These are phyloP conservation scores for Suillus occidentalis DNA, from an alignment of 768 basidiomycete species.

Conservation along the genomic window DNA sequence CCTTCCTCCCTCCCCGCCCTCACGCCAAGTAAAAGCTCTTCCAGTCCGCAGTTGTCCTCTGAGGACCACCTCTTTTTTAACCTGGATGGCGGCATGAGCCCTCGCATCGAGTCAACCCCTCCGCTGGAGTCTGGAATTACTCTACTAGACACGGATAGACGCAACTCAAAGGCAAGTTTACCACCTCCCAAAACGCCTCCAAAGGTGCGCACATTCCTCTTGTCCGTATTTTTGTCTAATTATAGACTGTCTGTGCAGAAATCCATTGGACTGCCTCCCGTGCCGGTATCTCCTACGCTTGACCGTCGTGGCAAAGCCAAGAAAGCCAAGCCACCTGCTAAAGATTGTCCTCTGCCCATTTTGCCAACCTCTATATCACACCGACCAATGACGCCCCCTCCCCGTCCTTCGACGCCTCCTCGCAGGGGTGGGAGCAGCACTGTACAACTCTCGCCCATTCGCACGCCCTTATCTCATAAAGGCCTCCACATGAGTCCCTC, in stretches of 20 bases:
- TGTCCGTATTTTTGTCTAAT: not conserved
- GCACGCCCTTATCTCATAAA: conserved; percentile 69
- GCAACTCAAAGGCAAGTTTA: conserved; percentile 19
- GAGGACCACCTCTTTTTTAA: conserved; percentile 22
- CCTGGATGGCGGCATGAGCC: conserved; percentile 10
- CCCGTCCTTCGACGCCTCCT: conserved; percentile 41
- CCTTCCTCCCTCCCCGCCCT: conserved; percentile 56
- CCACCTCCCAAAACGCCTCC: conserved; percentile 28
- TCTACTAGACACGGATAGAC: conserved; percentile 11
- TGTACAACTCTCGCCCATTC: conserved; percentile 53
- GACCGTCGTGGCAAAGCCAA: conserved; percentile 32
- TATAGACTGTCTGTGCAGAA: conserved; percentile 27
- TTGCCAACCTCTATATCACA: conserved; percentile 22
- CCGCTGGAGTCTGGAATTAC: conserved; percentile 14
- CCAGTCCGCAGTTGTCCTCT: conserved; percentile 52
- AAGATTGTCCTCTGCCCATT: conserved; percentile 22
- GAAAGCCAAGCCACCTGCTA: conserved; percentile 17
- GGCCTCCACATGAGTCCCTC: conserved; percentile 72
- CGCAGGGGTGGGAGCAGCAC: conserved; percentile 24
- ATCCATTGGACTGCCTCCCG: conserved; percentile 38
- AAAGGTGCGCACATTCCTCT: conserved; percentile 17
- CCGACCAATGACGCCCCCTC: conserved; percentile 36
- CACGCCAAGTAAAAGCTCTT: conserved; percentile 61
- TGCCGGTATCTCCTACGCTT: conserved; percentile 48
- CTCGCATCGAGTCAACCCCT: conserved; percentile 18